These are phyloP conservation scores for Flaveria bidentis DNA, from an alignment of 129 eudicot species.

Conservation along the genomic window DNA sequence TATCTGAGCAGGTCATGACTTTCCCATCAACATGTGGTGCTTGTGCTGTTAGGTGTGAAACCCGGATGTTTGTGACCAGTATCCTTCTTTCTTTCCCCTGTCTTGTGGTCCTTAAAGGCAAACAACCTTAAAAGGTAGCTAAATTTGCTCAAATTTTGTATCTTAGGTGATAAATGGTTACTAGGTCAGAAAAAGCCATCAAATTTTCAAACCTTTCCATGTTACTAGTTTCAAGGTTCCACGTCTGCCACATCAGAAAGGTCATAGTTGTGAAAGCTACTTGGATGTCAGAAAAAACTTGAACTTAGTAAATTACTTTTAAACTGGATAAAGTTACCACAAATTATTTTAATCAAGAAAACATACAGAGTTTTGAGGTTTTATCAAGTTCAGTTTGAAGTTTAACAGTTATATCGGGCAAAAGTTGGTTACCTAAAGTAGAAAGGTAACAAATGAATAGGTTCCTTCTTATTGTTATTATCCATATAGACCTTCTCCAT, in stretches of 20 bases:
- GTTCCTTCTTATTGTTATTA: too few relatives aligned
- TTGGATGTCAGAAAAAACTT: background rate
- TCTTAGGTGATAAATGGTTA: background rate
- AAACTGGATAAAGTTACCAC: too few relatives aligned
- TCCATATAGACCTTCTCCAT: too few relatives aligned
- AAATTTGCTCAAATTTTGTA: background rate
- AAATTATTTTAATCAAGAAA: too few relatives aligned
- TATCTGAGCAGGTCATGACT: constrained; percentile 74
- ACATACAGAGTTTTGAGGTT: too few relatives aligned
- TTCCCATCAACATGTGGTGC: constrained; percentile 96
- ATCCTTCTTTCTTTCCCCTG: constrained; percentile 48
- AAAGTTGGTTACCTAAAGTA: too few relatives aligned
- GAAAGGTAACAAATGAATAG: too few relatives aligned
- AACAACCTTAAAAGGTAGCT: background rate
- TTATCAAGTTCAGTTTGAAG: too few relatives aligned
- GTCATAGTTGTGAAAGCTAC: background rate
- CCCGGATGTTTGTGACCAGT: constrained; percentile 93
- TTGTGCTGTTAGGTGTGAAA: constrained; percentile 77
- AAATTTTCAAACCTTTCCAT: background rate
- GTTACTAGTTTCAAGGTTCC: background rate
- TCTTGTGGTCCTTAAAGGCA: constrained; percentile 3
- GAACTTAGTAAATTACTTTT: too few relatives aligned
- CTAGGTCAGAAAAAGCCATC: background rate
- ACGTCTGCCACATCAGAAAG: background rate
- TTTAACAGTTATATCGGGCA: too few relatives aligned